Evolutionary conservation across 192 early-diverging fungal species (phyloP).

Genomic region (Phlyctochytrium bullatum): DNA sequence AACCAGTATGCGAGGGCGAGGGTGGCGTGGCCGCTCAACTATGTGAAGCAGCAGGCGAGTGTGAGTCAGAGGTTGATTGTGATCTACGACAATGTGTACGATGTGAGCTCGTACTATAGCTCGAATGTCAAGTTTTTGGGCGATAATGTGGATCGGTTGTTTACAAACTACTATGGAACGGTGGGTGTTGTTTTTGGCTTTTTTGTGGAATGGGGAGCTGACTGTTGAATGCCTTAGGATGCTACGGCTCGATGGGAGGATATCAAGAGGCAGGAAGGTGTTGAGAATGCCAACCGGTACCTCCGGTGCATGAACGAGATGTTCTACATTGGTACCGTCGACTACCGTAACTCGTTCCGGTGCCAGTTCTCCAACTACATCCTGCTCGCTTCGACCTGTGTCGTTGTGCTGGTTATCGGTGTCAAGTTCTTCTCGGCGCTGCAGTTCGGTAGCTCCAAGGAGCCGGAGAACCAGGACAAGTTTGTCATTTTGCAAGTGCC

Average conservation of each 20-base stretch:
- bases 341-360: conserved; percentile 71
- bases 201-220: no score
- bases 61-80: conserved; percentile 34
- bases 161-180: conserved; percentile 33
- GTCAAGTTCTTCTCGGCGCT: conserved; percentile 96
- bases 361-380: conserved; percentile 88
- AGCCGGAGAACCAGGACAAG: conserved; percentile 82
- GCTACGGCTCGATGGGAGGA: conserved; percentile 32
- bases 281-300: conserved; percentile 19
- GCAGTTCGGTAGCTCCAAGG: conserved; percentile 71
- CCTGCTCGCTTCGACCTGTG: conserved; percentile 72
- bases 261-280: conserved; percentile 14
- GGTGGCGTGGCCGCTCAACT: conserved; percentile 38
- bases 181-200: no score
- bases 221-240: no score
- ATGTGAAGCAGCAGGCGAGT: conserved; percentile 23
- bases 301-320: conserved; percentile 72
- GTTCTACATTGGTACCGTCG: conserved; percentile 77
- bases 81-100: conserved; percentile 57
- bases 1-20: conserved; percentile 48
- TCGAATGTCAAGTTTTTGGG: conserved; percentile 21
- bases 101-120: conserved; percentile 46
- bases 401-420: conserved; percentile 81
- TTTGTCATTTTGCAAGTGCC: conserved; percentile 89
- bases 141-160: conserved; percentile 24